Percentiles rank a stretch among this genome's conserved stretches.
phyloP scores from a whole-genome alignment of 371 early-diverging fungal species.

The Haplosporangium sp. region DNA sequence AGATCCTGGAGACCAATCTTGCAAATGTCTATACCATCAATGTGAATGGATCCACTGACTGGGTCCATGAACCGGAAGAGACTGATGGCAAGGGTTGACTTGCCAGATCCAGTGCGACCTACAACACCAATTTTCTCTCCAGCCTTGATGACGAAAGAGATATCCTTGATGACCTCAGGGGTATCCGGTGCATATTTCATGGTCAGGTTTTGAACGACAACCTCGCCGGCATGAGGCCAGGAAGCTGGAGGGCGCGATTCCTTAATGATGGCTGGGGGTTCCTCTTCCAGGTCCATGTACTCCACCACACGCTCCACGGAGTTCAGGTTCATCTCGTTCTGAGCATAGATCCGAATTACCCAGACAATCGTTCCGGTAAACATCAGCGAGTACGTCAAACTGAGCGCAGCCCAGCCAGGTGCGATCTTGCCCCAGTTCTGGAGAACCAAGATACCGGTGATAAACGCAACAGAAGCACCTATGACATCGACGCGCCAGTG shows the following conservation, averaged over 20 bases:
- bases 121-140: constrained; percentile 62
- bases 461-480: constrained; percentile 77
- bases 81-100: constrained; percentile 73
- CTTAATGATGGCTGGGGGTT: constrained; percentile 62
- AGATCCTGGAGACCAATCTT: constrained; percentile 72
- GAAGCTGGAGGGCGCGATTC: constrained; percentile 56
- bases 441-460: constrained; percentile 57
- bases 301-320: constrained; percentile 79
- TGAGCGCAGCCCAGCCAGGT: constrained; percentile 78
- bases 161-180: constrained; percentile 76
- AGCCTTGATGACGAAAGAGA: constrained; percentile 48
- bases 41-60: constrained; percentile 65
- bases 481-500: constrained; percentile 81
- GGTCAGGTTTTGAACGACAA: constrained; percentile 70
- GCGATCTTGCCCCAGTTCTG: constrained; percentile 62
- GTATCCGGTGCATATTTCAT: constrained; percentile 76
- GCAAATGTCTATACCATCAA: constrained; percentile 77
- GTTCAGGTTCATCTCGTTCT: constrained; percentile 73
- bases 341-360: constrained; percentile 82
- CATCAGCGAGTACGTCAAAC: constrained; percentile 76
- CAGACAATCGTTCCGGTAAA: constrained; percentile 79
- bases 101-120: constrained; percentile 73
- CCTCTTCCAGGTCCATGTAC: constrained; percentile 71
- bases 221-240: constrained; percentile 83
- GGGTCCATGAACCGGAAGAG: constrained; percentile 80